Conservation (phyloP, 371 early-diverging fungal genomes). For the Syncephalastrum racemosum region DNA sequence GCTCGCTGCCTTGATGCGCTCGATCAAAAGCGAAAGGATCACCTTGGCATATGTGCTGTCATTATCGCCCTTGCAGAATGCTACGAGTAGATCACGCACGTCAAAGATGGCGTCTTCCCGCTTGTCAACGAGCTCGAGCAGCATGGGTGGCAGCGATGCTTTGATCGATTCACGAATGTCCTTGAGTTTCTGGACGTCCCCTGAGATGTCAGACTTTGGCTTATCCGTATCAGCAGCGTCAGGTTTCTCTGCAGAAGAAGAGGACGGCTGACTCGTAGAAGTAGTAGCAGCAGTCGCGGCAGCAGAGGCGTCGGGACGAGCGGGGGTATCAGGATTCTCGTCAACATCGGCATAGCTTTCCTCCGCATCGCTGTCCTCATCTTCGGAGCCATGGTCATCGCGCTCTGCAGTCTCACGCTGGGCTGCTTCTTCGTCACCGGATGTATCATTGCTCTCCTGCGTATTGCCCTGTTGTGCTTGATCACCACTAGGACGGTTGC, state of each 20-base stretch:
- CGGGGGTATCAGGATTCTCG: not conserved
- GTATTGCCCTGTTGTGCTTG: constrained; percentile 4
- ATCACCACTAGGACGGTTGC: constrained; percentile 4
- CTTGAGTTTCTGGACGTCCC: constrained; percentile 44
- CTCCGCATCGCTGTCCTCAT: constrained; percentile 8
- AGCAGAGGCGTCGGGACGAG: constrained; percentile 1
- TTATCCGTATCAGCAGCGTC: constrained; percentile 32
- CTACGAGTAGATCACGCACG: constrained; percentile 64
- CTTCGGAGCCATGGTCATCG: constrained; percentile 13
- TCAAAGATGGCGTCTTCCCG: constrained; percentile 70
- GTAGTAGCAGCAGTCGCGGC: constrained; percentile 2
- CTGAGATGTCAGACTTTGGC: constrained; percentile 33
- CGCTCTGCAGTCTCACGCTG: constrained; percentile 11
- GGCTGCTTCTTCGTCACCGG: constrained; percentile 6
- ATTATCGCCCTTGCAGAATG: constrained; percentile 54
- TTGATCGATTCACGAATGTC: constrained; percentile 53
- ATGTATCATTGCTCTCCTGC: constrained; percentile 2
- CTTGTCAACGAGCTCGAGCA: constrained; percentile 62
- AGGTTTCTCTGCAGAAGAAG: constrained; percentile 4
- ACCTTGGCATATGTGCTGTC: constrained; percentile 39
- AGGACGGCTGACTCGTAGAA: not conserved
- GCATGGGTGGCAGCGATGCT: constrained; percentile 45
- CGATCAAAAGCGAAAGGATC: constrained; percentile 36
- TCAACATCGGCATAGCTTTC: constrained; percentile 6
- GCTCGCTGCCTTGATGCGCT: constrained; percentile 30